phyloP scores from a whole-genome alignment of 2,329 filamentous ascomycete species.

The Onygenales sp. region DNA sequence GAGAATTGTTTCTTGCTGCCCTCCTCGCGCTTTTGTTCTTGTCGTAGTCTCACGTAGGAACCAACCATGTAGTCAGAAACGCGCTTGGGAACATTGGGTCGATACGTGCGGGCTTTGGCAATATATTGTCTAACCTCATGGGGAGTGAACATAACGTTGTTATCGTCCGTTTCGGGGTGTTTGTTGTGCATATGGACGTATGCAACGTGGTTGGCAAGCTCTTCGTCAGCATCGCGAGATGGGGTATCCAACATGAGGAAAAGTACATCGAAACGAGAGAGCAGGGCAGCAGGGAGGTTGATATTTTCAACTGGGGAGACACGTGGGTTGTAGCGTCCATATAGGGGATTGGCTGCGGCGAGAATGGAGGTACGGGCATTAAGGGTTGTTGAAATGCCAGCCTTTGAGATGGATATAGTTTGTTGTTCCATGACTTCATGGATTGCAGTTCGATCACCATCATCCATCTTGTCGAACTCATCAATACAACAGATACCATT shows the following conservation, averaged over 20 bases:
- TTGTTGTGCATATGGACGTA: slow-evolving; percentile 95
- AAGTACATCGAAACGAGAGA: slow-evolving; percentile 94
- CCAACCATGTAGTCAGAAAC: slow-evolving; percentile 96
- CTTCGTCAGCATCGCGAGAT: slow-evolving; percentile 77
- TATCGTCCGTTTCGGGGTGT: slow-evolving; percentile 67
- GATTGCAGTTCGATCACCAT: slow-evolving; percentile 66
- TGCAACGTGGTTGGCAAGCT: slow-evolving; percentile 89
- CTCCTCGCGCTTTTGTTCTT: slow-evolving; percentile 85
- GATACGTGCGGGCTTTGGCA: slow-evolving; percentile 80
- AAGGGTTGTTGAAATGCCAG: slow-evolving; percentile 90
- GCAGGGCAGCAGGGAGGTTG: slow-evolving; percentile 90
- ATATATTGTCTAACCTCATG: slow-evolving; percentile 95
- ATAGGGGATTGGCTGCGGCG: slow-evolving; percentile 91
- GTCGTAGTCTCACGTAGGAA: slow-evolving; percentile 89
- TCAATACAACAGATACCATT: slow-evolving; percentile 79
- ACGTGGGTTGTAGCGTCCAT: slow-evolving; percentile 94
- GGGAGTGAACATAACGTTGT: slow-evolving; percentile 73
- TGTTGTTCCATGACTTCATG: slow-evolving; percentile 87
- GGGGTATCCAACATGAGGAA: slow-evolving; percentile 96
- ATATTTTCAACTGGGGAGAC: slow-evolving; percentile 98
- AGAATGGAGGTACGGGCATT: slow-evolving; percentile 95
- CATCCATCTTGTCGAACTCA: slow-evolving; percentile 81
- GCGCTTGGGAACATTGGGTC: slow-evolving; percentile 71
- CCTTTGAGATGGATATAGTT: slow-evolving; percentile 77
- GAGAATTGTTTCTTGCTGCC: slow-evolving; percentile 85